Base-by-base conservation (phyloP, 805 yeast genomes). In the Pichia membranifaciens region DNA sequence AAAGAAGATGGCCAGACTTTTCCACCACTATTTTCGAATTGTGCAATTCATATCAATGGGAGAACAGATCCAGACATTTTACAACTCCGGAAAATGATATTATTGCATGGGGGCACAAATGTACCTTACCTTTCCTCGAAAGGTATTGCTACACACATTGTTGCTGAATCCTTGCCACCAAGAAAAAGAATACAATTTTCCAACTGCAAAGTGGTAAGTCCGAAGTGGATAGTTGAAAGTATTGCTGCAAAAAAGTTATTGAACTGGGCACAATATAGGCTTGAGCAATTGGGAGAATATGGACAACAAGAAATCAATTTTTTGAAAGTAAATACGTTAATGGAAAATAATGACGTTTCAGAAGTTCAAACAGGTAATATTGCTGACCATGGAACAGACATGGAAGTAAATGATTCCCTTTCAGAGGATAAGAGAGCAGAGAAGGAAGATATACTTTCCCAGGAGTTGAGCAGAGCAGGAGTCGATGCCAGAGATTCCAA, bases 11-110 rank as follows among this genome's bases (percentile, higher is more conserved):
- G 53, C 47, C 32, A 34, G 18, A 25, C 18, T 23, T 50, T 55
- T 33, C 66, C 74, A 1, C 64, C 63, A 2, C 68, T 90, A 1
- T 89, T 91, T 59, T 57, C 67, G 33, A 79, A 74, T 1, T 86
- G 90, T 60, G 64, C 70, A 1, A 72, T 91, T 4, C 81, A 84
- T 61, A 88, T 91, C n/a, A 90, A 89, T 58, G 99, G 99, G 1
- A 80, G 84, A 57, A 91, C 98, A 0, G 67, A 66, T 2, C 98
- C 98, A 0, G 79, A 90, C n/a, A 75, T 88, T 15, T 67, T 76
- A 37, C 83, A 79, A 50, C 66, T 93, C 28, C 91, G 86, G 57
- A 75, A 81, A 47, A 56, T 87, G 54, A 81, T 91, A 2, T 77
- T 86, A 2, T 54, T 79, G 9, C 76, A 90, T 63, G 97, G 98